phyloP scores from a whole-genome alignment of 2,329 filamentous ascomycete genomes.

The Apiospora saccharicola region DNA sequence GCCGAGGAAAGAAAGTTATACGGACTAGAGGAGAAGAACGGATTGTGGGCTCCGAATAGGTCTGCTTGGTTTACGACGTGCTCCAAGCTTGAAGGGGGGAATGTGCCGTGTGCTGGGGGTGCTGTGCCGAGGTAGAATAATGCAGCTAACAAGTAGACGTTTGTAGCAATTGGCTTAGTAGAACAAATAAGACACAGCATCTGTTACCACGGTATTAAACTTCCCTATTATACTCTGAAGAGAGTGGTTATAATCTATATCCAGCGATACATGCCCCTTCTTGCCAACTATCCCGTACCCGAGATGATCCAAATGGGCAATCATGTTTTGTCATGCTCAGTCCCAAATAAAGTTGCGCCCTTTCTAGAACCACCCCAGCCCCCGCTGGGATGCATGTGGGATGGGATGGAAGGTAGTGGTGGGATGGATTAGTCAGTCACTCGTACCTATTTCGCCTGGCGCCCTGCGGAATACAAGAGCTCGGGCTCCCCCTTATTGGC shows the following conservation, averaged over 20 bases:
- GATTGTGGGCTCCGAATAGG: background rate
- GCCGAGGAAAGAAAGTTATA: background rate
- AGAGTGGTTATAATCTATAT: background rate
- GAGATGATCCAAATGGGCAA: background rate
- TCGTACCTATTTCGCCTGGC: background rate
- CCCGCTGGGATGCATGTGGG: background rate
- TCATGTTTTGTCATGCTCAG: background rate
- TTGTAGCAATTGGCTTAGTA: background rate
- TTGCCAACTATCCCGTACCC: background rate
- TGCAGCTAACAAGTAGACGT: background rate
- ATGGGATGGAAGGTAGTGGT: background rate
- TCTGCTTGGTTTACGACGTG: slow-evolving; percentile 7
- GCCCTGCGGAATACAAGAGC: background rate
- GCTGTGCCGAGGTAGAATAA: background rate
- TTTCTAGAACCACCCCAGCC: background rate
- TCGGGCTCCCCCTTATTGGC: background rate
- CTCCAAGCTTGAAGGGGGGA: background rate
- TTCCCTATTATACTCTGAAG: too few relatives aligned
- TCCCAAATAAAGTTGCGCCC: background rate
- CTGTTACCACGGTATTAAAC: background rate
- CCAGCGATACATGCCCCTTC: background rate
- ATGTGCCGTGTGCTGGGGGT: background rate
- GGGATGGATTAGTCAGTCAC: background rate
- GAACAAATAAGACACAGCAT: background rate
- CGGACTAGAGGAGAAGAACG: background rate